Evolutionary conservation across 192 early-diverging fungal species (phyloP).

Genomic region (Endogone sp.): DNA sequence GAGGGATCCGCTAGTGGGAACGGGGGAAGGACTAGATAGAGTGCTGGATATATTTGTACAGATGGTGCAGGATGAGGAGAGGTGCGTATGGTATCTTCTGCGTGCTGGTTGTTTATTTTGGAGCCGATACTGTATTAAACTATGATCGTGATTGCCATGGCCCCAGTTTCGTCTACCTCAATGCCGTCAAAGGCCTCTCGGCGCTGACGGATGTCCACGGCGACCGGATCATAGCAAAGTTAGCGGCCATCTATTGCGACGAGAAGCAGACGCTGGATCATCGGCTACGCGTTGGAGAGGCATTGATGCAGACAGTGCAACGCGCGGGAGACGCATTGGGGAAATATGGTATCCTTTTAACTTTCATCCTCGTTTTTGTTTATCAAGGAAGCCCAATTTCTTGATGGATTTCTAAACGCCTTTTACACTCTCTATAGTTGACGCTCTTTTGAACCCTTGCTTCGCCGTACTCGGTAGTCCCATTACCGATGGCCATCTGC

Average conservation of each 20-base stretch:
- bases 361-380: slow-evolving; percentile 1
- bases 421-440: slow-evolving; percentile 15
- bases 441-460: slow-evolving; percentile 27
- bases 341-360: slow-evolving; percentile 57
- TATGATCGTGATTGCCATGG: neutral
- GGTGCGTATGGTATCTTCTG: slow-evolving; percentile 45
- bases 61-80: slow-evolving; percentile 73
- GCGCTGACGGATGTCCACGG: slow-evolving; percentile 82
- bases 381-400: too few species aligned
- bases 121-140: neutral
- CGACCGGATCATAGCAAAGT: slow-evolving; percentile 56
- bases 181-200: slow-evolving; percentile 84
- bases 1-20: slow-evolving; percentile 55
- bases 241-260: slow-evolving; percentile 64
- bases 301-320: slow-evolving; percentile 80
- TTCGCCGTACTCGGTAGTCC: slow-evolving; percentile 23
- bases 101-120: too few species aligned
- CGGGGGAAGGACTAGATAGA: slow-evolving; percentile 53
- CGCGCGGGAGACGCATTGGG: slow-evolving; percentile 75
- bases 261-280: slow-evolving; percentile 52
- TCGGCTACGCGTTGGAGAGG: slow-evolving; percentile 81
- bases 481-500: slow-evolving; percentile 23
- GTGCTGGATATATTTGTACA: slow-evolving; percentile 76
- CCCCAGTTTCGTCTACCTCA: slow-evolving; percentile 84
- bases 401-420: neutral